Conservation (phyloP, 176 grass and related monocot species). For the Eleusine indica region DNA sequence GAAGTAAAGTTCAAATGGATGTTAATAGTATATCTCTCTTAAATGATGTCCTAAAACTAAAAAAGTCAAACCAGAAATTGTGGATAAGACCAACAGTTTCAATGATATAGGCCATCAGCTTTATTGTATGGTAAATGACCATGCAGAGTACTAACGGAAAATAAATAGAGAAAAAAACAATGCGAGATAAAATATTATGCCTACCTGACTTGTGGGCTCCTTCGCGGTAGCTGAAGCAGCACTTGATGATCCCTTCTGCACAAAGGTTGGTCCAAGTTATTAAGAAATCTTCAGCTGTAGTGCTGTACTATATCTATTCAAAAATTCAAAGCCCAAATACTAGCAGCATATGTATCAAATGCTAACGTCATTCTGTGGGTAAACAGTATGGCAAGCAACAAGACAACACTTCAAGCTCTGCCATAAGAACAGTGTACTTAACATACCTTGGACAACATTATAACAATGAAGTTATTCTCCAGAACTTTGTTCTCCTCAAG, state of each 20-base stretch:
- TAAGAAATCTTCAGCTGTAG: neutral
- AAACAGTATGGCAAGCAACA: neutral
- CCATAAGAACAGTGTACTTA: neutral
- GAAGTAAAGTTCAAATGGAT: neutral
- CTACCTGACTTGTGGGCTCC: constrained; percentile 60
- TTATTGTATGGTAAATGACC: neutral
- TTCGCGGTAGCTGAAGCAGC: constrained; percentile 52
- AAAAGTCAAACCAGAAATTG: neutral
- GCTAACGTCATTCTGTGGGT: neutral
- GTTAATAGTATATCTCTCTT: neutral
- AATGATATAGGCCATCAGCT: neutral
- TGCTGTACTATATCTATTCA: neutral
- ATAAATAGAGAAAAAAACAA: neutral
- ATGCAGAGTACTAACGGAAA: neutral
- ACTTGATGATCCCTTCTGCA: constrained; percentile 74
- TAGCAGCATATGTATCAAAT: neutral
- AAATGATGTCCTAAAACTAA: neutral
- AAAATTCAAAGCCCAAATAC: neutral
- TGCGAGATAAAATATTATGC: constrained; percentile 9
- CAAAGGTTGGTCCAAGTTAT: constrained; percentile 14
- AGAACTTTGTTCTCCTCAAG: constrained; percentile 81
- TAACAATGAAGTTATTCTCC: constrained; percentile 79
- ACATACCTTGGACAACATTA: constrained; percentile 84
- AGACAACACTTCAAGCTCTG: neutral
- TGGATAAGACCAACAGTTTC: neutral